A percentile compares a stretch with the other conserved stretches of the same genome.
These are phyloP conservation scores for Polytolypa hystricis DNA, from an alignment of 2,329 filamentous ascomycete genomes.

Conservation along the genomic window DNA sequence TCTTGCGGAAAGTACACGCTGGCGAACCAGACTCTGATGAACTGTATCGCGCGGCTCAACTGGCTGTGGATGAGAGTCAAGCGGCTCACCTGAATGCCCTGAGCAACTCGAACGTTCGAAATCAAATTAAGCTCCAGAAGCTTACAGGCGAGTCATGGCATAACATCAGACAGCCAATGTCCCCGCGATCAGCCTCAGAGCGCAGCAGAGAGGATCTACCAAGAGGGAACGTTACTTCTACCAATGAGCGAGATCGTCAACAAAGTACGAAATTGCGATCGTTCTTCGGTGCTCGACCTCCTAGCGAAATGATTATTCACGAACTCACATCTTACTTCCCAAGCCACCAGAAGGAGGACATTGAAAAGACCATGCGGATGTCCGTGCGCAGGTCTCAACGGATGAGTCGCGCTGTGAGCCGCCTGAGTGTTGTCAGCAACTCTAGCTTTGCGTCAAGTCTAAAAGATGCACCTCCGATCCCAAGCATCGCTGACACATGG, in stretches of 20 bases:
- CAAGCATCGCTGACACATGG: constrained; percentile 92
- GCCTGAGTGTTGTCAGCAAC: constrained; percentile 86
- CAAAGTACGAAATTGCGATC: constrained; percentile 33
- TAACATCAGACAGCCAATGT: constrained; percentile 75
- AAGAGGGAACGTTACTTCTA: constrained; percentile 17
- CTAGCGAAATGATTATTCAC: constrained; percentile 93
- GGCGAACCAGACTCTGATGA: constrained; percentile 83
- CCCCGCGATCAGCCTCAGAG: constrained; percentile 47
- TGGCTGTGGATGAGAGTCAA: constrained; percentile 77
- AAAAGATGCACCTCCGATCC: constrained; percentile 86
- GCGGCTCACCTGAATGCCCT: constrained; percentile 57
- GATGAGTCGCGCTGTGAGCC: constrained; percentile 83
- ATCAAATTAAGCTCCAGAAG: constrained; percentile 79
- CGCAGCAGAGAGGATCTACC: constrained; percentile 38
- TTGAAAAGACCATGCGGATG: constrained; percentile 87
- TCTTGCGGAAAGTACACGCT: constrained; percentile 82
- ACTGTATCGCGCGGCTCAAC: constrained; percentile 73
- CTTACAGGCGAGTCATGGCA: constrained; percentile 80
- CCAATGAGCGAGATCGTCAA: constrained; percentile 22
- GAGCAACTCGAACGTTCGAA: constrained; percentile 56
- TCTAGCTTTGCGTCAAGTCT: constrained; percentile 86
- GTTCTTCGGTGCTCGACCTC: constrained; percentile 85
- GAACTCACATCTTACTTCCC: constrained; percentile 97
- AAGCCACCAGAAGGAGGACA: constrained; percentile 84
- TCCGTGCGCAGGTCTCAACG: constrained; percentile 84